A percentile compares a stretch with the other conserved stretches of the same genome.
Evolutionary conservation across 768 basidiomycete genomes (phyloP).

Genomic region (Fistulinella prunicolor): DNA sequence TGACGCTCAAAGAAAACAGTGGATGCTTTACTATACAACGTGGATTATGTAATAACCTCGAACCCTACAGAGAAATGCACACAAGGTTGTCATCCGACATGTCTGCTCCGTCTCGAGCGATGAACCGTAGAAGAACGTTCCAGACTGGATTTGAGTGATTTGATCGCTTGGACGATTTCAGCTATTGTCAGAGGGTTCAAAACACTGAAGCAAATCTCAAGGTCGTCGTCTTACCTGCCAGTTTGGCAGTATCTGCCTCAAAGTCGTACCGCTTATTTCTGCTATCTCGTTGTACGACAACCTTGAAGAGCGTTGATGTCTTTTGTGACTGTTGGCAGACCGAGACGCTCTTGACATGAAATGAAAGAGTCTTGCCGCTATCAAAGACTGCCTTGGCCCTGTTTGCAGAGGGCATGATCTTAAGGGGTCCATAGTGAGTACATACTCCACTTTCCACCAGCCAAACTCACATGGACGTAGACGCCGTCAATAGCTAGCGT

Average conservation of each 20-base stretch:
- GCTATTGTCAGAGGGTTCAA: slow-evolving; percentile 34
- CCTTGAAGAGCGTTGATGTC: slow-evolving; percentile 80
- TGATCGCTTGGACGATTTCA: slow-evolving; percentile 77
- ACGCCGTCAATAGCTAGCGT: slow-evolving; percentile 92
- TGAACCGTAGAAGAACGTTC: slow-evolving; percentile 65
- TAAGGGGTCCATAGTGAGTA: slow-evolving; percentile 13
- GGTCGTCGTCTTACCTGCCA: slow-evolving; percentile 56
- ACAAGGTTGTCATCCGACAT: slow-evolving; percentile 43
- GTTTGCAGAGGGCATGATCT: slow-evolving; percentile 89
- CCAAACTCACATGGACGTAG: slow-evolving; percentile 73
- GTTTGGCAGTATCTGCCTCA: slow-evolving; percentile 84
- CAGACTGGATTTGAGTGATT: slow-evolving; percentile 57
- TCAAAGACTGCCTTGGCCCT: slow-evolving; percentile 82
- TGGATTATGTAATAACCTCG: slow-evolving; percentile 25
- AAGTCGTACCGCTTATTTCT: slow-evolving; percentile 94
- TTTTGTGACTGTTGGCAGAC: slow-evolving; percentile 83
- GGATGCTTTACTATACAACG: too few species aligned
- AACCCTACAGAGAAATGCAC: too few species aligned
- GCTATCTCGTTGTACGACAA: slow-evolving; percentile 72
- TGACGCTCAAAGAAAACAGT: neutral
- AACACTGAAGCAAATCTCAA: neutral
- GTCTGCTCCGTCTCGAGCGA: slow-evolving; percentile 60
- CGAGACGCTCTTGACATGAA: slow-evolving; percentile 85
- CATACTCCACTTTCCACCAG: neutral
- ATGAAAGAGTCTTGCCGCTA: slow-evolving; percentile 86